Evolutionary conservation across 2,329 filamentous ascomycete genomes (phyloP).

Genomic region (Pleoardoris graminearum): DNA sequence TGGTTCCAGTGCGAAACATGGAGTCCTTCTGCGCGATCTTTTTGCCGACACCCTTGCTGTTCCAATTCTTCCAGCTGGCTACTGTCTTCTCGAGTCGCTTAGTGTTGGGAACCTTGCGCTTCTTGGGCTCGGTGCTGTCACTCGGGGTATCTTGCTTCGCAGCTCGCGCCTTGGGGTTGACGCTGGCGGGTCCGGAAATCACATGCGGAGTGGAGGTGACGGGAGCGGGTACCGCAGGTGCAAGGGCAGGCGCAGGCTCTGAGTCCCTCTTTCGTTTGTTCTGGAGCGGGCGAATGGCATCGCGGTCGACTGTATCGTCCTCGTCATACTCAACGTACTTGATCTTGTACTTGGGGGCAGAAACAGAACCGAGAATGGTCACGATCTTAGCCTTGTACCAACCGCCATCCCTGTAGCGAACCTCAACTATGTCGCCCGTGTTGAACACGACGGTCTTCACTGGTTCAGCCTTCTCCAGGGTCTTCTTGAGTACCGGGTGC

Average conservation of each 20-base stretch:
- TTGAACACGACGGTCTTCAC: constrained; percentile 63
- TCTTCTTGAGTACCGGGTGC: constrained; percentile 69
- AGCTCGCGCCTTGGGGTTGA: constrained; percentile 67
- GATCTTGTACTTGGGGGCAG: constrained; percentile 88
- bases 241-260: constrained; percentile 67
- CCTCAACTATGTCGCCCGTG: constrained; percentile 87
- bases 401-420: constrained; percentile 55
- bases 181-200: constrained; percentile 68
- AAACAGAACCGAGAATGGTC: constrained; percentile 89
- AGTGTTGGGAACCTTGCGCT: constrained; percentile 80
- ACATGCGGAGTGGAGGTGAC: constrained; percentile 52
- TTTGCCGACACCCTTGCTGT: constrained; percentile 66
- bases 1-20: constrained; percentile 94
- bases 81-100: constrained; percentile 90
- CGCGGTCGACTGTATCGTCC: constrained; percentile 70
- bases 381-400: constrained; percentile 96
- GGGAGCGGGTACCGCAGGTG: constrained; percentile 36
- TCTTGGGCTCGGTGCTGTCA: constrained; percentile 65
- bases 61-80: constrained; percentile 94
- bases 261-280: constrained; percentile 73
- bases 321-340: constrained; percentile 94
- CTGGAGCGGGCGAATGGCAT: constrained; percentile 38
- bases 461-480: constrained; percentile 46
- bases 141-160: constrained; percentile 65
- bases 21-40: constrained; percentile 85